Conservation (phyloP, 495 filamentous ascomycete species). For the Penicillium cinerascens region DNA sequence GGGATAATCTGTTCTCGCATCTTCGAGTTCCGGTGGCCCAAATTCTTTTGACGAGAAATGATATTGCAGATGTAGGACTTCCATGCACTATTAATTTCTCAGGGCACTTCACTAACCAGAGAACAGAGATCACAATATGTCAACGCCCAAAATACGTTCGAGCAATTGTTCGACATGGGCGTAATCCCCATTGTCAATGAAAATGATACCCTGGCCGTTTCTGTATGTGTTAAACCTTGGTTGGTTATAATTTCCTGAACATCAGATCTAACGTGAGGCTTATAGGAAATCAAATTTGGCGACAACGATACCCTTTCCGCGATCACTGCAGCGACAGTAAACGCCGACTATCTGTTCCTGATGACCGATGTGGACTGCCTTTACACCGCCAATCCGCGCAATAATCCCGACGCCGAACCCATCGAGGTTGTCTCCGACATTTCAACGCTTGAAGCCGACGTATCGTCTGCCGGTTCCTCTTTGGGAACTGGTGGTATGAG, state of each 20-base stretch:
- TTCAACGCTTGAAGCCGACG: constrained; percentile 77
- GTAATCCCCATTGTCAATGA: constrained; percentile 99
- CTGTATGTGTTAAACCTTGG: constrained; percentile 37
- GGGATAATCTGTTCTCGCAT: constrained; percentile 88
- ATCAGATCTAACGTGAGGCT: neutral
- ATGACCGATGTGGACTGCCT: constrained; percentile 99
- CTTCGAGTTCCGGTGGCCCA: constrained; percentile 87
- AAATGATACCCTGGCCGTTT: constrained; percentile 93
- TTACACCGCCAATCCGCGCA: constrained; percentile 91
- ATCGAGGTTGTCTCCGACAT: constrained; percentile 96
- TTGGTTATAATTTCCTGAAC: neutral
- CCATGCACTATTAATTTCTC: neutral
- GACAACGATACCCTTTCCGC: constrained; percentile 97
- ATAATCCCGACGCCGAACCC: constrained; percentile 75
- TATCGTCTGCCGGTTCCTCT: constrained; percentile 81
- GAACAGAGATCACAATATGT: constrained; percentile 82
- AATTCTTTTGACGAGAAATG: constrained; percentile 91
- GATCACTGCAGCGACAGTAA: constrained; percentile 95
- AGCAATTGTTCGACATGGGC: constrained; percentile 87
- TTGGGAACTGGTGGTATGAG: constrained; percentile 97
- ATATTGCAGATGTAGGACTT: constrained; percentile 81
- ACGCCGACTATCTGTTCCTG: constrained; percentile 93
- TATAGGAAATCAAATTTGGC: constrained; percentile 93
- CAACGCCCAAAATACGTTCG: constrained; percentile 92
- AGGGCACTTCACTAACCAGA: constrained; percentile 9